Evolutionary conservation across 169 alveolate species (phyloP).

Genomic region (Babesia sp.): DNA sequence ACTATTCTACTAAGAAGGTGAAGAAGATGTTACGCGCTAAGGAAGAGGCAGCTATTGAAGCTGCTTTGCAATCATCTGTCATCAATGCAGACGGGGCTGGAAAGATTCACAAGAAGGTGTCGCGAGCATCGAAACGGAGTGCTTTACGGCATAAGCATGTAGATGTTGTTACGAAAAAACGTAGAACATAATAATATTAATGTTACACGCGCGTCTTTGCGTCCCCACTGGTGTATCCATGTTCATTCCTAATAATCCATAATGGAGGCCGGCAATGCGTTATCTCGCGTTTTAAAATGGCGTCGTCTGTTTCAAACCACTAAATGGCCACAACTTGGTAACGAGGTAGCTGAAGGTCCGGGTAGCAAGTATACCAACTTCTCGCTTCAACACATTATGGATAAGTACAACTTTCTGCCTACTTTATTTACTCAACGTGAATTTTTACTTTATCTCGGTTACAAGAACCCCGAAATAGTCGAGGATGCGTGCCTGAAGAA

Average conservation of each 20-base stretch:
- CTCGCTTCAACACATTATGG: slow-evolving; percentile 69
- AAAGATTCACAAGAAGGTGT: slow-evolving; percentile 57
- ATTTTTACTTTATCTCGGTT: slow-evolving; percentile 38
- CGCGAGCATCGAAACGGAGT: slow-evolving; percentile 23
- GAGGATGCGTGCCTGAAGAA: slow-evolving; percentile 59
- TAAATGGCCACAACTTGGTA: slow-evolving; percentile 66
- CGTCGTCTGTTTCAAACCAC: slow-evolving; percentile 25
- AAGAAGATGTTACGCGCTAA: slow-evolving; percentile 40
- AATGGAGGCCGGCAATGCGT: slow-evolving; percentile 44
- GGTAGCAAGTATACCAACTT: slow-evolving; percentile 70
- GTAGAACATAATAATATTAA: background rate
- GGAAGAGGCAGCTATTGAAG: slow-evolving; percentile 25
- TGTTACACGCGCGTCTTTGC: background rate
- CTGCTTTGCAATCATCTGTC: slow-evolving; percentile 43
- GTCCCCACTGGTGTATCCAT: background rate
- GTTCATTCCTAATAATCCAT: slow-evolving; percentile 4
- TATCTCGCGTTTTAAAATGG: slow-evolving; percentile 59
- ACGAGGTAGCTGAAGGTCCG: slow-evolving; percentile 69
- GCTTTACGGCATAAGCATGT: slow-evolving; percentile 19
- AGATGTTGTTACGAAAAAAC: slow-evolving; percentile 3
- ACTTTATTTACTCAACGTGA: slow-evolving; percentile 51
- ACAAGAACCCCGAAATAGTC: slow-evolving; percentile 64
- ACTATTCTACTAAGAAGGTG: slow-evolving; percentile 64
- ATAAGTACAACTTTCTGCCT: slow-evolving; percentile 67
- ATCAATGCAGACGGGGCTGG: slow-evolving; percentile 47